These are phyloP conservation scores for Fraxinus sp. DNA, from an alignment of 305 asterid genomes.

Conservation along the genomic window DNA sequence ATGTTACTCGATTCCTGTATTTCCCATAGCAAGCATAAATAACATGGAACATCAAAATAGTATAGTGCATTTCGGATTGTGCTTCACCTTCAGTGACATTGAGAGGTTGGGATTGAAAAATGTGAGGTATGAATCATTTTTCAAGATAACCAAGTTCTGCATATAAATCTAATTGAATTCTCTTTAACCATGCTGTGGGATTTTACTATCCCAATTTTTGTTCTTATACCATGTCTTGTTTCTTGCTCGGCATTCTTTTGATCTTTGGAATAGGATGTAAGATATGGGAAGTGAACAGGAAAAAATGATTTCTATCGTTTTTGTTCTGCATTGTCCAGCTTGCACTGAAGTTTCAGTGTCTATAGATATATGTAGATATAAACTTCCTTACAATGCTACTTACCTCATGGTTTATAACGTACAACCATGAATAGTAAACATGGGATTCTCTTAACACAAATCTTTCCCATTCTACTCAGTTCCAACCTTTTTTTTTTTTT, in stretches of 20 bases:
- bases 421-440: background rate
- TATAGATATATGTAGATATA: background rate
- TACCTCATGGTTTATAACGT: background rate
- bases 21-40: background rate
- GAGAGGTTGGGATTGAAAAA: background rate
- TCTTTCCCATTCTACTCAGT: conserved; percentile 9
- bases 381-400: background rate
- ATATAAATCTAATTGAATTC: background rate
- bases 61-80: background rate
- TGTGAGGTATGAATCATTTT: background rate
- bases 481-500: background rate
- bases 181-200: background rate
- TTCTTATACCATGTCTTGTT: background rate
- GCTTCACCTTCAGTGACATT: conserved; percentile 8
- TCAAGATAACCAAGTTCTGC: background rate
- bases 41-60: background rate
- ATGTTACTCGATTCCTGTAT: conserved; percentile 8
- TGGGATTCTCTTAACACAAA: background rate
- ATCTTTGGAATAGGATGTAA: conserved; percentile 4
- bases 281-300: background rate
- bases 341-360: background rate
- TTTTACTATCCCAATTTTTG: background rate
- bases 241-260: background rate
- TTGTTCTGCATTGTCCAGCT: background rate
- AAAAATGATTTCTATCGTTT: background rate